Evolutionary conservation across 2,329 filamentous ascomycete genomes (phyloP), one percentile per base, ranked within the genome.

Genomic region (Exophiala phaeomuriformis): DNA sequence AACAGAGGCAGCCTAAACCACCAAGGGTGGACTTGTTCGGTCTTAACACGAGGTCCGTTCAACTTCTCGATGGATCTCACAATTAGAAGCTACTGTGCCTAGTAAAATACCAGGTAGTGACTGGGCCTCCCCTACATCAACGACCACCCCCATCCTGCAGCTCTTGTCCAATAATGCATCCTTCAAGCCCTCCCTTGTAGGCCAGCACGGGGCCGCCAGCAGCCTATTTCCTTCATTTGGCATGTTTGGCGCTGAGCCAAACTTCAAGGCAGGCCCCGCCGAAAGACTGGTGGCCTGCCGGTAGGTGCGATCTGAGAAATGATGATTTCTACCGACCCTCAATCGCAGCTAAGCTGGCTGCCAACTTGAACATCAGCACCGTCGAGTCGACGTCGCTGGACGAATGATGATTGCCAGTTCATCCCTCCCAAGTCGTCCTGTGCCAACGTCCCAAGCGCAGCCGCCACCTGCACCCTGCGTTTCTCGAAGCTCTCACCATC

Each of bases 261-360:
- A 37, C 28, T 10, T 31, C n/a, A 47, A 47, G 32, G 27, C 45
- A 49, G 39, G 45, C 51, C 51, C 51, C 51, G 47, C 47, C 47
- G 47, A 46, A 52, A 45, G 35, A 28, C 43, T 46, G 44, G 44
- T 12, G 31, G 19, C 41, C 42, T 37, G 2, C 31, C 12, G 5
- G 5, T 39, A n/a, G 30, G 19, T 19, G 19, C 19, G 19, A 19
- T 19, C 19, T 19, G 12, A 41, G 19, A 28, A 41, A 28, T 28
- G n/a, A 28, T 27, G 39, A 9, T 7, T 41, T 9, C 12, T 12
- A 39, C 19, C 19, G 36, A 39, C 36, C 36, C 36, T 39, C 36
- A 12, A 39, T 39, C 10, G 36, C 19, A 27, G 39, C 39, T 41
- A 27, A 27, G 39, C 39, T 41, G 12, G n/a, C 39, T 27, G 19